Base-by-base conservation (phyloP, 805 yeast genomes). In the Hanseniaspora guilliermondii region DNA sequence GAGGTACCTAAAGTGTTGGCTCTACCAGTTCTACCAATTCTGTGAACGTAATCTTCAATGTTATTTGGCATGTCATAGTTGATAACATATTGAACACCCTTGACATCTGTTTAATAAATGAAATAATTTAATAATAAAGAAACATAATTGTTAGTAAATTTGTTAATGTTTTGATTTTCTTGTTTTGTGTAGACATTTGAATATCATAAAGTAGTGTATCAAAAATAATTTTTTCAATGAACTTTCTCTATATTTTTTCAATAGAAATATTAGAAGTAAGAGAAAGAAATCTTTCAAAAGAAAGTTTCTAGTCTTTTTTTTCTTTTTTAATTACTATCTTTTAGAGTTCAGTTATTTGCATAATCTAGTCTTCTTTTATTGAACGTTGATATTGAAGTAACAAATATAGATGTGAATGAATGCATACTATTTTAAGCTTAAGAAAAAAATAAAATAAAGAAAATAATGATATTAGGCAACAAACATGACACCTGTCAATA, bases 11-110 rank as follows among this genome's bases (percentile, higher is more conserved):
- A 76, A 59, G 88, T 82, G 70, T 97, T 97, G 61, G 97, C 98
- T 80, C 98, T 87, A 70, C 98, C 98, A 60, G 98, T 89, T 80
- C 97, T 89, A 72, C 98, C 98, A 67, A 91, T 93, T 76, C 98
- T 82, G 72, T 91, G 98, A 59, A 91, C 97, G 70, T 91, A 91
- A 75, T 93, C 97, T 77, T 93, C 98, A 68, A 89, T 87, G 74
- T 91, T 91, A 72, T 87, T 88, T 67, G 98, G 97, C 89, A 91
- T 91, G 71, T 91, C 97, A 67, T 78, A 87, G 81, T 93, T 93
- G 69, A 93, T 78, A 58, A 93, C 98, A 65, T 76, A 82, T 63
- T 89, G 84, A 69, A 93, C 87, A 70, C 97, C 98, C 77, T 93
- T 93, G 72, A 93, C 98, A 75, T 93, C 98, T 89, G 70, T 54